Evolutionary conservation across 768 basidiomycete species (phyloP).

Genomic region (Ramaria sp.): DNA sequence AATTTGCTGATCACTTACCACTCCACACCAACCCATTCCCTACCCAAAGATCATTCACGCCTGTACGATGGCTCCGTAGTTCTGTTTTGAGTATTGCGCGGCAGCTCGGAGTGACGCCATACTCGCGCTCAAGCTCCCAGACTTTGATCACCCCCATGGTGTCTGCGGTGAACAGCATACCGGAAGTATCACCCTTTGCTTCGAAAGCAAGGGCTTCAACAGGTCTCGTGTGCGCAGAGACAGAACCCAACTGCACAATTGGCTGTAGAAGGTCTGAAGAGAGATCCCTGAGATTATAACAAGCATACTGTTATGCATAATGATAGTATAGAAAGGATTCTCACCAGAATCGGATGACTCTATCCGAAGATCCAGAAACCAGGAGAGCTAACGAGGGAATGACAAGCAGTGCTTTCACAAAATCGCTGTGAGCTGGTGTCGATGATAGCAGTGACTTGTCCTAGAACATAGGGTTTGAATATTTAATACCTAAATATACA

Average conservation of each 20-base stretch:
- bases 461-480: constrained; percentile 27
- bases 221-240: constrained; percentile 82
- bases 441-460: constrained; percentile 59
- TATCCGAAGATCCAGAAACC: constrained; percentile 85
- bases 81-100: constrained; percentile 40
- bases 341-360: constrained; percentile 78
- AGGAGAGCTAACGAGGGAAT: constrained; percentile 56
- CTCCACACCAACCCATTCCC: constrained; percentile 80
- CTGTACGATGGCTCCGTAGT: constrained; percentile 65
- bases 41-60: constrained; percentile 62
- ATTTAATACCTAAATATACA: constrained; percentile 2
- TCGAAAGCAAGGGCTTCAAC: constrained; percentile 68
- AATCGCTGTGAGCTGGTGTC: constrained; percentile 76
- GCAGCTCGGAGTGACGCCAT: constrained; percentile 36
- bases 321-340: constrained; percentile 15
- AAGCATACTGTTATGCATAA: neutral
- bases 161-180: constrained; percentile 71
- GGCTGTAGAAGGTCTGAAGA: constrained; percentile 1
- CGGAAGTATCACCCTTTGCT: constrained; percentile 31
- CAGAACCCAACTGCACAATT: constrained; percentile 42
- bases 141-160: constrained; percentile 84
- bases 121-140: constrained; percentile 55
- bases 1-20: constrained; percentile 35
- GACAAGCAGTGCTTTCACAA: constrained; percentile 76
- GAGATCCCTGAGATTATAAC: constrained; percentile 15